A percentile compares a stretch with the other conserved stretches of the same genome.
Conservation (phyloP, 2,329 filamentous ascomycete genomes). For the Apiospora aurea region DNA sequence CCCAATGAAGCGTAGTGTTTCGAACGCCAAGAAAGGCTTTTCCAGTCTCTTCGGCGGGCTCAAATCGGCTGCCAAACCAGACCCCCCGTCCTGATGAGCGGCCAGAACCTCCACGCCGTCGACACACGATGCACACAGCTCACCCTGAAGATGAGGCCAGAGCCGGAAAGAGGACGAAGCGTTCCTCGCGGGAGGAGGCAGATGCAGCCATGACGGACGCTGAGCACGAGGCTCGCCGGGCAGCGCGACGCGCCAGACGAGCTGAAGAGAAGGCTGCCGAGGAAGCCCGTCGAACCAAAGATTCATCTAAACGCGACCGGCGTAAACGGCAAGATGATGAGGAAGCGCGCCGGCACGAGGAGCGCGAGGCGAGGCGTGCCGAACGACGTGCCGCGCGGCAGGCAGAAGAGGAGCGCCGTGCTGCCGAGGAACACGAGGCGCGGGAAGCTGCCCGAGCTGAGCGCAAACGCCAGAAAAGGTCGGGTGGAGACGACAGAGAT, state of each 20-base stretch:
- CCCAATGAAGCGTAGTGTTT: constrained; percentile 66
- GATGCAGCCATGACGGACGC: constrained; percentile 61
- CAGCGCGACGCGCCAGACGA: constrained; percentile 66
- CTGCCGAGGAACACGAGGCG: constrained; percentile 51
- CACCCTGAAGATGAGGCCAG: constrained; percentile 57
- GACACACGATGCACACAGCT: constrained; percentile 53
- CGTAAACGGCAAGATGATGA: constrained; percentile 64
- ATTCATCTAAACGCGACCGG: constrained; percentile 63
- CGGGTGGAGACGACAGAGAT: constrained; percentile 51
- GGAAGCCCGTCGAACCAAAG: constrained; percentile 63
- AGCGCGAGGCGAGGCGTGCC: constrained; percentile 62
- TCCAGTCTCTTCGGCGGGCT: constrained; percentile 69
- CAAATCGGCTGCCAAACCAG: constrained; percentile 50
- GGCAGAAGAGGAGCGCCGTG: constrained; percentile 59
- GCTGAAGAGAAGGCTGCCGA: constrained; percentile 60
- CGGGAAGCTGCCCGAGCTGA: constrained; percentile 51
- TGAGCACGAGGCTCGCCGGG: constrained; percentile 67
- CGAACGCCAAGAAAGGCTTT: constrained; percentile 67
- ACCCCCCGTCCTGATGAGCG: constrained; percentile 41
- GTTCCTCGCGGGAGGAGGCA: constrained; percentile 45
- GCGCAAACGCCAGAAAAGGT: constrained; percentile 45
- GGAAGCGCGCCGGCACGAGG: constrained; percentile 59
- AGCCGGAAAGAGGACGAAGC: constrained; percentile 46
- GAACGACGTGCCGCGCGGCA: constrained; percentile 58
- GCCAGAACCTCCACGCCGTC: constrained; percentile 53